A percentile compares a stretch with the other conserved stretches of the same genome.
phyloP scores from a whole-genome alignment of 2,329 filamentous ascomycete species.

The Hymenotorrendiella dingleyae region DNA sequence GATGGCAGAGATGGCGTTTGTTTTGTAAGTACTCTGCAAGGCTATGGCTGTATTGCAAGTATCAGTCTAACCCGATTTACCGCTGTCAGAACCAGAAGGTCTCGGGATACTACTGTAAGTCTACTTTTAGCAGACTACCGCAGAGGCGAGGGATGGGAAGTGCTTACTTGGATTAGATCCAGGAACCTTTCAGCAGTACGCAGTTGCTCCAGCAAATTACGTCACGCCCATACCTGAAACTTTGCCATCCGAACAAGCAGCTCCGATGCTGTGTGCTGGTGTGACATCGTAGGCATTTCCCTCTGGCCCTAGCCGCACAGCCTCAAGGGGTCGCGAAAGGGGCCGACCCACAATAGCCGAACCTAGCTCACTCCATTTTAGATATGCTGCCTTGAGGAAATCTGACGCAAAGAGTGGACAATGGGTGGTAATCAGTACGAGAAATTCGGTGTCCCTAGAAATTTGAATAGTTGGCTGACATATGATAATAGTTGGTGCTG shows the following conservation, averaged over 20 bases:
- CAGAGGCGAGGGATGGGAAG: not conserved
- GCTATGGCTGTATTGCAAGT: not conserved
- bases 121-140: not conserved
- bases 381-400: conserved; percentile 59
- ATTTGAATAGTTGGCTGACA: conserved; percentile 13
- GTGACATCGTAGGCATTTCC: conserved; percentile 45
- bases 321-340: conserved; percentile 12
- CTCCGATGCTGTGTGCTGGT: conserved; percentile 63
- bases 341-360: conserved; percentile 25
- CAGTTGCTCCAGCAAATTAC: conserved; percentile 57
- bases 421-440: conserved; percentile 29
- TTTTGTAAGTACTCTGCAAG: conserved; percentile 45
- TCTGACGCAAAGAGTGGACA: conserved; percentile 42
- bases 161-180: conserved; percentile 33
- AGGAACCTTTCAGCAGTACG: conserved; percentile 69
- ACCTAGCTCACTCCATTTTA: conserved; percentile 20
- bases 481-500: conserved; percentile 41
- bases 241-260: conserved; percentile 53
- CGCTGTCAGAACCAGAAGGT: conserved; percentile 42
- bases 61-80: not conserved
- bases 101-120: conserved; percentile 55
- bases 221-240: conserved; percentile 63
- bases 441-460: conserved; percentile 8
- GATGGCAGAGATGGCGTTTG: conserved; percentile 59
- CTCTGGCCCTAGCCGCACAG: not conserved